These are phyloP conservation scores for Agastache rugosa DNA, from an alignment of 257 asterid species.

Conservation along the genomic window DNA sequence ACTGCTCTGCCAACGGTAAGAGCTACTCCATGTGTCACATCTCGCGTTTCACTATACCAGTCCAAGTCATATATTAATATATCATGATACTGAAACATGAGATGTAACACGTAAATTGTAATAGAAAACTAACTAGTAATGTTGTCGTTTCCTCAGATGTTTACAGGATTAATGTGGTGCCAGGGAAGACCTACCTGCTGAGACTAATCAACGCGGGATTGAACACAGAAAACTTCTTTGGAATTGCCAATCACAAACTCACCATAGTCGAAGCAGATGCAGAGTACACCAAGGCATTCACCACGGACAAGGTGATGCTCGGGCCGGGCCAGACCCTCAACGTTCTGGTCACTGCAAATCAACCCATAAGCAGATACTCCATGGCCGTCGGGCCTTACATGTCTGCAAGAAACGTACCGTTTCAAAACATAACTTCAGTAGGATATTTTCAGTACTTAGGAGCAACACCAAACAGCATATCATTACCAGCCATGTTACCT, in stretches of 20 bases:
- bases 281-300: conserved; percentile 65
- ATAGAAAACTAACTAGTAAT: not conserved
- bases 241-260: conserved; percentile 59
- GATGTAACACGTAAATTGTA: too few species aligned
- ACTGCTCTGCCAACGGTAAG: conserved; percentile 65
- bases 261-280: conserved; percentile 72
- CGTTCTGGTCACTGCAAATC: conserved; percentile 66
- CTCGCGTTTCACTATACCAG: too few species aligned
- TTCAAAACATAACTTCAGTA: conserved; percentile 58
- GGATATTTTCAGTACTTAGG: conserved; percentile 72
- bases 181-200: conserved; percentile 66
- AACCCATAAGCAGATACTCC: conserved; percentile 55
- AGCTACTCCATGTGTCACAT: too few species aligned
- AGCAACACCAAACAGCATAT: conserved; percentile 44
- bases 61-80: too few species aligned
- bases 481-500: conserved; percentile 61
- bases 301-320: conserved; percentile 58
- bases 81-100: not conserved
- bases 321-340: conserved; percentile 73
- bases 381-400: conserved; percentile 72
- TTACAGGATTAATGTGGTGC: conserved; percentile 56
- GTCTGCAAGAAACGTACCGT: conserved; percentile 62
- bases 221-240: conserved; percentile 65
- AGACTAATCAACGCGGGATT: conserved; percentile 66
- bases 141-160: conserved; percentile 48